Evolutionary conservation across 306 rosid genomes (phyloP).

Genomic region (Ormosia semicastrata): DNA sequence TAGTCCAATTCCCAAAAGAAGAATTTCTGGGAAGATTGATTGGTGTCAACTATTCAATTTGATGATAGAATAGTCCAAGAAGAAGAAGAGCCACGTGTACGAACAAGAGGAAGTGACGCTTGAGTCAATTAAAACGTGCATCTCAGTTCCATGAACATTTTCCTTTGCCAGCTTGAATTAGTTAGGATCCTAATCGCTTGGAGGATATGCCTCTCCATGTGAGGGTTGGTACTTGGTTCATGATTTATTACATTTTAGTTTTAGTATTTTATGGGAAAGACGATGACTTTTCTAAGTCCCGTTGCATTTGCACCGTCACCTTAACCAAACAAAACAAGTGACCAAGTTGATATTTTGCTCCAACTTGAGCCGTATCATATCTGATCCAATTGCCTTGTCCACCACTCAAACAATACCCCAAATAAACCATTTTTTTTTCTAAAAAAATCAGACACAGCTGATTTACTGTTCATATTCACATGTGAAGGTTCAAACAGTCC

Average conservation of each 20-base stretch:
- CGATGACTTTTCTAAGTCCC: conserved; percentile 15
- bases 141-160: neutral
- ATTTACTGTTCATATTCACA: neutral
- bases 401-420: conserved; percentile 26
- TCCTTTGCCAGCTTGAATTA: neutral
- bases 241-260: neutral
- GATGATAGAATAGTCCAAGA: neutral
- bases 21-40: neutral
- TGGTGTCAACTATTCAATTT: neutral
- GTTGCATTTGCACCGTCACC: conserved; percentile 20
- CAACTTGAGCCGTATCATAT: neutral
- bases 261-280: neutral
- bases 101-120: neutral
- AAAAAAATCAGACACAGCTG: neutral
- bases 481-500: neutral
- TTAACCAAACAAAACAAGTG: neutral
- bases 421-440: neutral
- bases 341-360: conserved; percentile 28
- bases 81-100: conserved; percentile 16
- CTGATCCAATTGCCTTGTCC: conserved; percentile 6
- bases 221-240: neutral
- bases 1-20: neutral
- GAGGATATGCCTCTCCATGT: conserved; percentile 25
- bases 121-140: conserved; percentile 1
- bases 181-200: neutral